Base-by-base conservation (phyloP, 345 rosid genomes). In the Orychophragmus violaceus region DNA sequence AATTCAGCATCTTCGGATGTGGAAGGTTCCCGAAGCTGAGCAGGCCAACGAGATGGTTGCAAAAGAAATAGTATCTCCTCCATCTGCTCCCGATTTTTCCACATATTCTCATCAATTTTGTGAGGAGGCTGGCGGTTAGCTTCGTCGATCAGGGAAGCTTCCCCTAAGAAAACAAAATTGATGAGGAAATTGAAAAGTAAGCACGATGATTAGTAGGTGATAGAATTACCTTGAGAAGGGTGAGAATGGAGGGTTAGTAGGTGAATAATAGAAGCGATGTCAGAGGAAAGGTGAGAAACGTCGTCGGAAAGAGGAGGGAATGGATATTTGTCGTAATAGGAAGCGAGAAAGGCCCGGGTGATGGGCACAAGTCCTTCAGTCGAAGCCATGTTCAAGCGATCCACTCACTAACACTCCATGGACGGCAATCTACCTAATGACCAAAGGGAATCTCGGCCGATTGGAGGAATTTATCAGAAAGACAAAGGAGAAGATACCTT, bases 41-140 rank as follows among this genome's bases (percentile, higher is more conserved):
- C 29, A 8, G 98, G 98, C 88, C 89, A 87, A 64, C 64, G 84
- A 22, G 89, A 79, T 64, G 72, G 76, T 42, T 83, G 82, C 25
- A 89, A 86, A 68, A 92, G 75, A 77, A 78, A 87, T 19, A 89
- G 30, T 48, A 89, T 84, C 81, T 92, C 96, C 64, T 92, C 96
- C 75, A 92, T 76, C 54, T 84, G 89, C 70, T 87, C 96, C 41
- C 96, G 81, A 74, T 92, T 89, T 82, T 83, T 92, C 96, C 98
- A 92, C 89, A 92, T 81, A 81, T 92, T 92, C 80, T 89, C 96
- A 62, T 92, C 98, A 14, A 92, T 84, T 78, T 92, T 92, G 75
- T 87, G 96, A 6, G 96, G 84, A 45, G 95, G 84, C 73, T 75
- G 80, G 33, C 65, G 63, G 24, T 79, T 82, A 6, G 91, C 84